Evolutionary conservation across 2,329 filamentous ascomycete species (phyloP), one percentile per base, ranked within the genome.

Genomic region (Triangularia verruculosa): DNA sequence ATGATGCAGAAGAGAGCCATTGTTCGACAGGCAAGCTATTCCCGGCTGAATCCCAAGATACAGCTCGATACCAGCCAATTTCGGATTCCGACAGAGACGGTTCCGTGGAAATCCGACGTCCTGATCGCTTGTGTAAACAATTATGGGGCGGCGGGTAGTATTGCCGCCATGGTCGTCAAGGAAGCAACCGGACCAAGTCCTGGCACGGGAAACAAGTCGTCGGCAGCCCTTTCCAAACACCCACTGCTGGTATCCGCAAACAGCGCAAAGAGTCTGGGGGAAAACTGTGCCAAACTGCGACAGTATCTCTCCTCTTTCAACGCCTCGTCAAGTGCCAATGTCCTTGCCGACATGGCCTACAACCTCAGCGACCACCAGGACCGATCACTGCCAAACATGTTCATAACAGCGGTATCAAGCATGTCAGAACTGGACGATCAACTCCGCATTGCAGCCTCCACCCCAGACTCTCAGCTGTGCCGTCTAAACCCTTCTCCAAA

Each of bases 81-180:
- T 27, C 53, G 62, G 9, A 66, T 73, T 1, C 27, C 56, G 2
- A 71, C 66, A 1, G 25, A 17, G 0, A 2, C 65, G 9, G 39
- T 52, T 12, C 64, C 70, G 0, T 76, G 74, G 74, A 34, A 64
- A 0, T 57, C 15, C 2, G 9, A 15, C 4, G 20, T n/a, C 0
- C 51, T 22, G 6, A 9, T 53, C n/a, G 32, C 32, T 8, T 39
- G 32, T 15, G 32, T 39, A 9, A 53, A 53, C 51, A 53, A 27
- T 27, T 24, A 27, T n/a, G 51, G 51, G 8, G 51, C 51, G 12
- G 51, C 51, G 13, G 51, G 51, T 24, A 22, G n/a, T 9, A 53
- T 24, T 27, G 17, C 47, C 11, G 47, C 47, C n/a, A 25, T 52
- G 11, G 8, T 52, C 11, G 47, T 52, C 22, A 20, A n/a, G 17